These are phyloP conservation scores for Penicillium sp. DNA, from an alignment of 2,329 filamentous ascomycete genomes.

Conservation along the genomic window DNA sequence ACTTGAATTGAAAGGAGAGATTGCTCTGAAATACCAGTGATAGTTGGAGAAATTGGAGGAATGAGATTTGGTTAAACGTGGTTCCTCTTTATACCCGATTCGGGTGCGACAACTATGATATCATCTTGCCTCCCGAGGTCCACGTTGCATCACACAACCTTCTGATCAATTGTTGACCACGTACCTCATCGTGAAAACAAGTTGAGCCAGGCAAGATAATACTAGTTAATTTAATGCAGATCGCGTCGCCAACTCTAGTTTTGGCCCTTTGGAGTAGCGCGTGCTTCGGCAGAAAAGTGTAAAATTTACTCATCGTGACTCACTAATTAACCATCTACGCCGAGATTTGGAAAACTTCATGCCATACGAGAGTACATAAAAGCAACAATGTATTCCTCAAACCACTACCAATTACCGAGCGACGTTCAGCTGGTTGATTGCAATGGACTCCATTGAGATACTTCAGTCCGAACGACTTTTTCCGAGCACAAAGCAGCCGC, in stretches of 20 bases:
- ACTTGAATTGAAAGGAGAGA: background rate
- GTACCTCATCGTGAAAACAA: too few relatives aligned
- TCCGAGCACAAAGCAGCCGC: conserved; percentile 10
- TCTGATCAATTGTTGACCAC: too few relatives aligned
- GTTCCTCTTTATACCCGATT: background rate
- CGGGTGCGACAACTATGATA: background rate
- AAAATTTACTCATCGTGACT: background rate
- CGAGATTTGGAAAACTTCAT: background rate
- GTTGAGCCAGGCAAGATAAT: too few relatives aligned
- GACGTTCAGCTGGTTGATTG: background rate
- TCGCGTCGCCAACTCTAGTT: background rate
- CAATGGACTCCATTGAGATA: background rate
- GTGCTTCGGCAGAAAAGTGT: background rate
- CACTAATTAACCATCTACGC: background rate
- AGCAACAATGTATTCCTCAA: background rate
- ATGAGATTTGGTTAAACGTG: background rate
- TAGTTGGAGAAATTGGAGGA: background rate
- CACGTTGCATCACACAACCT: too few relatives aligned
- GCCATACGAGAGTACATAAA: background rate
- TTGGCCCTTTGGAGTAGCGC: background rate
- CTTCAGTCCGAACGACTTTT: conserved; percentile 17
- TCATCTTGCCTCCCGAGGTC: conserved; percentile 1
- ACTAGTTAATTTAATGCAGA: background rate
- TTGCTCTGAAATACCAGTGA: background rate
- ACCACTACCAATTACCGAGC: background rate